These are phyloP conservation scores for Verticillium nonalfalfae DNA, from an alignment of 2,329 filamentous ascomycete genomes.

Conservation along the genomic window DNA sequence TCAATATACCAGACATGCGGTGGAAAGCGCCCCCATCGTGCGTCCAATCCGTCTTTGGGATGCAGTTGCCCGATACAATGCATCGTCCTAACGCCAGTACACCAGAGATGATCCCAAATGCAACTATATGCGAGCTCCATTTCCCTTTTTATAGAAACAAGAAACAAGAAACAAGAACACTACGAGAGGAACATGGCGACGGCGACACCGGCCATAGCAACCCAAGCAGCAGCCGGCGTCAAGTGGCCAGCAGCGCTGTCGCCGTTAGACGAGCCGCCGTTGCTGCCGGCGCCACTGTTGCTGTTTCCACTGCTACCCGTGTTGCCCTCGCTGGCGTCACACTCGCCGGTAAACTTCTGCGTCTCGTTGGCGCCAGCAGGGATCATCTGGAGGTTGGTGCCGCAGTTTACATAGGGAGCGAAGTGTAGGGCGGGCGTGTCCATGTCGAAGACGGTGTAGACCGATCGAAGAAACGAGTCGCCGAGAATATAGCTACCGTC, in stretches of 20 bases:
- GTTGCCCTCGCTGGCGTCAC: constrained; percentile 2
- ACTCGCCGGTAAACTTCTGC: constrained; percentile 14
- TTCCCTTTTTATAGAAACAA: neutral
- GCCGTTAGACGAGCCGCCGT: neutral
- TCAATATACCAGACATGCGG: neutral
- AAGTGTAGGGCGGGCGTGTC: constrained; percentile 18
- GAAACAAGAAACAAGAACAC: neutral
- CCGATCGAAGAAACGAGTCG: constrained; percentile 36
- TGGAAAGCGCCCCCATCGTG: neutral
- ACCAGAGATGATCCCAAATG: neutral
- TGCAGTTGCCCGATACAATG: neutral
- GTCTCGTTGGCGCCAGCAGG: constrained; percentile 14
- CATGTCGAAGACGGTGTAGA: constrained; percentile 30
- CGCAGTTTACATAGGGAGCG: constrained; percentile 17
- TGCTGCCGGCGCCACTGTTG: neutral
- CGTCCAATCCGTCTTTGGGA: neutral
- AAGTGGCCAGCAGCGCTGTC: constrained; percentile 7
- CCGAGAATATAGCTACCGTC: constrained; percentile 26
- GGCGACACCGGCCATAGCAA: neutral
- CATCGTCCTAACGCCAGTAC: neutral
- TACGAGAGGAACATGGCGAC: neutral
- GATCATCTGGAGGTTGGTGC: constrained; percentile 16
- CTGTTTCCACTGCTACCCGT: neutral
- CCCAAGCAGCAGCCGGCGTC: neutral
- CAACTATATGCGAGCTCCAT: neutral